These are phyloP conservation scores for Plasmodium ovale DNA, from an alignment of 169 alveolate genomes.

Conservation along the genomic window DNA sequence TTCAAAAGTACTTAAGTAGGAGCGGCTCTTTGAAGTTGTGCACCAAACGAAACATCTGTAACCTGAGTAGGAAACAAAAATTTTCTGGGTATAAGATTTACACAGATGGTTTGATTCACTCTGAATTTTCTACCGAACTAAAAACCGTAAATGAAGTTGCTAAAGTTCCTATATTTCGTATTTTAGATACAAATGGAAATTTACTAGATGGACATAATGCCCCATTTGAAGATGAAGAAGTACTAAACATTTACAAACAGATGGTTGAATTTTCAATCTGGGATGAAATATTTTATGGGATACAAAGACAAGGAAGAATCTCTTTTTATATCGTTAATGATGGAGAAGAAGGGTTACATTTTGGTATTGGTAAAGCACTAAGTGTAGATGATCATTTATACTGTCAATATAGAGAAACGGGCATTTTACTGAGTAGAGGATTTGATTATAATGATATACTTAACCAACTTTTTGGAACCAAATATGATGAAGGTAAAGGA, in stretches of 20 bases:
- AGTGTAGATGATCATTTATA: conserved; percentile 90
- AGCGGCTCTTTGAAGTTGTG: not conserved
- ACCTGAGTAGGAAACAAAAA: conserved; percentile 18
- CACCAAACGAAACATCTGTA: conserved; percentile 8
- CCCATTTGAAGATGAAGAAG: conserved; percentile 83
- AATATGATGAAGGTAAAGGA: conserved; percentile 95
- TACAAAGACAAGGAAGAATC: conserved; percentile 93
- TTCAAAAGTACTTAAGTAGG: conserved; percentile 22
- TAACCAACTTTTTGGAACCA: conserved; percentile 85
- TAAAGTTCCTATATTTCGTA: conserved; percentile 83
- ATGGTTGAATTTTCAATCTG: conserved; percentile 85
- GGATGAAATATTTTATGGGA: conserved; percentile 88
- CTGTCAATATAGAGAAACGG: conserved; percentile 96
- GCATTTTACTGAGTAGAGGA: conserved; percentile 94
- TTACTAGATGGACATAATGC: conserved; percentile 78
- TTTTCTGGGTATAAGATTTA: conserved; percentile 55
- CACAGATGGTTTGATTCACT: conserved; percentile 79
- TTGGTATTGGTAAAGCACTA: conserved; percentile 93
- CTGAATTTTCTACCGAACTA: conserved; percentile 84
- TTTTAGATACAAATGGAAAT: conserved; percentile 84
- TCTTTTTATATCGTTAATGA: conserved; percentile 95
- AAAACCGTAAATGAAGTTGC: conserved; percentile 81
- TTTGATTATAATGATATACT: conserved; percentile 88
- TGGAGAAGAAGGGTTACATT: conserved; percentile 97
- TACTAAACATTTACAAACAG: conserved; percentile 78